Percentiles rank a stretch among this genome's conserved stretches.
Evolutionary conservation across 306 rosid species (phyloP).

Genomic region (Myrica gale): DNA sequence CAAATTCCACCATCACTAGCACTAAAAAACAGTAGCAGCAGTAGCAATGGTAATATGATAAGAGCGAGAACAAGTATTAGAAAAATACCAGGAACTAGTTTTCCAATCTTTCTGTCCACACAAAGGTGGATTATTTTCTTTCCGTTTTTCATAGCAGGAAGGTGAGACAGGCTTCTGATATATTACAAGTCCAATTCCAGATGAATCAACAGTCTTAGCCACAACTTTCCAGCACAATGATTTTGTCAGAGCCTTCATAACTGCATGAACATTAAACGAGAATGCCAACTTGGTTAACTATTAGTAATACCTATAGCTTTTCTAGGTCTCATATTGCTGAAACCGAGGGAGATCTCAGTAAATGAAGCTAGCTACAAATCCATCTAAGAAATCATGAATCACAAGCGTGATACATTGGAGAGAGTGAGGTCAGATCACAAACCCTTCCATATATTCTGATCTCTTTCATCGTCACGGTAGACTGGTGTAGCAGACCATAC

Average conservation of each 20-base stretch:
- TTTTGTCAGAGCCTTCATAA: constrained; percentile 62
- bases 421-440: constrained; percentile 33
- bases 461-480: constrained; percentile 67
- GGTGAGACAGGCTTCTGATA: constrained; percentile 80
- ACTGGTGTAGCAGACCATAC: constrained; percentile 98
- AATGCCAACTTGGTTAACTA: constrained; percentile 21
- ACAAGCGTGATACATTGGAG: neutral
- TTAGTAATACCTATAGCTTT: constrained; percentile 11
- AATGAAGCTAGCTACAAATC: neutral
- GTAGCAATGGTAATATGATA: neutral
- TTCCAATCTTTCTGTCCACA: constrained; percentile 55
- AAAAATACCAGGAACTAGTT: constrained; percentile 74
- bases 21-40: constrained; percentile 12
- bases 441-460: constrained; percentile 78
- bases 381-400: neutral
- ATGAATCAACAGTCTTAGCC: constrained; percentile 58
- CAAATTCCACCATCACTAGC: constrained; percentile 1
- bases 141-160: constrained; percentile 60
- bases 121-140: constrained; percentile 55
- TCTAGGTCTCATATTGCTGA: neutral
- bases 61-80: neutral
- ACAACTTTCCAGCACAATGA: constrained; percentile 87
- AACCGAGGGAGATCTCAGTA: neutral
- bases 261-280: constrained; percentile 51
- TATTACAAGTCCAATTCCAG: constrained; percentile 89